Base-by-base conservation (phyloP, 148 eudicot species). In the Vaccinium myrtillus region DNA sequence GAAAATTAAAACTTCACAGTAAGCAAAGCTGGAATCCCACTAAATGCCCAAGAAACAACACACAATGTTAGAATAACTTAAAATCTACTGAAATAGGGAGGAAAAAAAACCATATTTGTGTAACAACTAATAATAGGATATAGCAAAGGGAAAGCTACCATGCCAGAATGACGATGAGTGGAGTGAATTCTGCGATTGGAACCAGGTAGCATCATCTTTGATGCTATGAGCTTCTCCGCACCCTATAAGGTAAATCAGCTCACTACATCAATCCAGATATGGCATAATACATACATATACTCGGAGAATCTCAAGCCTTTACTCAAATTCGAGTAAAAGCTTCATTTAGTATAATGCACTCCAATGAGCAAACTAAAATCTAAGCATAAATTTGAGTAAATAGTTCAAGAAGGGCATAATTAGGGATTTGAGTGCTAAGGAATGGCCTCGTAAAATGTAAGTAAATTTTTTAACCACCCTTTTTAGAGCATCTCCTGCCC, bases 201-300 rank as follows among this genome's bases (percentile, higher is more conserved):
- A 11, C 98, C 98, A 4, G 98, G 98, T 61, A 96, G 84, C 98
- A 96, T 93, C 98, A 96, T 96, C 92, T 96, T 96, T 3, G 99
- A 96, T 51, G 94, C 93, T 75, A 96, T 93, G 39, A 94, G 91
- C 90, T 94, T 94, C 93, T 94, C 98, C 82, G 94, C 99, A 55
- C 99, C 98, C 98, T 94, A 82, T 30, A 75, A 67, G 27, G 36
- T 27, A 36, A 74, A 87, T 56, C 79, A 50, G 80, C 13, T 51
- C 61, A 51, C 56, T 69, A 5, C 36, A 27, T 27, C 36, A 69
- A 50, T 5, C 12, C 11, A 16, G 53, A 63, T 1, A 77, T 61
- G 63, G 70, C 6, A 2, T 2, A 8, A 18, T 12, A 8, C 56
- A 27, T 21, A 9, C 46, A 43, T 43, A 43, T 43, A 43, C 46